These are phyloP conservation scores for Tulasnella sp. DNA, from an alignment of 768 basidiomycete species.

Conservation along the genomic window DNA sequence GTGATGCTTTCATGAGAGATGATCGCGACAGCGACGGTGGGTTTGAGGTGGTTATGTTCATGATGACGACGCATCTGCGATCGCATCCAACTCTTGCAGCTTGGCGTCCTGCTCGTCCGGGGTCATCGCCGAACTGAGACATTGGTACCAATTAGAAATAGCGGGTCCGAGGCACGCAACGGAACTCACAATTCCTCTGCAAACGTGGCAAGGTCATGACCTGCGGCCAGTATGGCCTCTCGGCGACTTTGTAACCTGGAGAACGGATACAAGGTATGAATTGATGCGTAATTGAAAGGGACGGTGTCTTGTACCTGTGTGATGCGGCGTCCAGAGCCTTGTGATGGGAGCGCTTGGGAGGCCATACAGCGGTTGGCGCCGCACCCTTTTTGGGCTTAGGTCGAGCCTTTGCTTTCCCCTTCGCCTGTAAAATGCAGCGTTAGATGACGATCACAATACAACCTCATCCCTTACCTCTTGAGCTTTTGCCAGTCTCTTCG, in stretches of 20 bases:
- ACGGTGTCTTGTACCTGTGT: not conserved
- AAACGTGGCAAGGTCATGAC: conserved; percentile 43
- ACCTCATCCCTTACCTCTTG: conserved; percentile 16
- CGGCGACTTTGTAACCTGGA: conserved; percentile 43
- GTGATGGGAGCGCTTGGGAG: conserved; percentile 51
- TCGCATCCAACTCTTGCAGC: conserved; percentile 5
- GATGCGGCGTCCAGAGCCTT: not conserved
- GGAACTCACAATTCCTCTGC: conserved; percentile 52
- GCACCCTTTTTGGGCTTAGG: conserved; percentile 25
- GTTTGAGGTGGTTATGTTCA: no score
- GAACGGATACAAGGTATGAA: not conserved
- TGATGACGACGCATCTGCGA: not conserved
- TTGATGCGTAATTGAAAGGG: not conserved
- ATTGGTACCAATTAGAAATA: not conserved
- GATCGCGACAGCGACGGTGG: no score
- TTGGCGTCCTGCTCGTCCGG: not conserved
- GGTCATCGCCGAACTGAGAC: not conserved
- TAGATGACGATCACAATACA: not conserved
- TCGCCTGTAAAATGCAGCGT: not conserved
- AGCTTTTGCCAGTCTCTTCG: conserved; percentile 40
- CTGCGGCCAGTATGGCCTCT: conserved; percentile 44
- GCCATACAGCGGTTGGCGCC: conserved; percentile 37
- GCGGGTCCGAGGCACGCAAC: not conserved
- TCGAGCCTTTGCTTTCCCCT: not conserved
- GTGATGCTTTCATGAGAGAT: no score